Conservation (phyloP, 768 basidiomycete species). For the Trametes cubensis region DNA sequence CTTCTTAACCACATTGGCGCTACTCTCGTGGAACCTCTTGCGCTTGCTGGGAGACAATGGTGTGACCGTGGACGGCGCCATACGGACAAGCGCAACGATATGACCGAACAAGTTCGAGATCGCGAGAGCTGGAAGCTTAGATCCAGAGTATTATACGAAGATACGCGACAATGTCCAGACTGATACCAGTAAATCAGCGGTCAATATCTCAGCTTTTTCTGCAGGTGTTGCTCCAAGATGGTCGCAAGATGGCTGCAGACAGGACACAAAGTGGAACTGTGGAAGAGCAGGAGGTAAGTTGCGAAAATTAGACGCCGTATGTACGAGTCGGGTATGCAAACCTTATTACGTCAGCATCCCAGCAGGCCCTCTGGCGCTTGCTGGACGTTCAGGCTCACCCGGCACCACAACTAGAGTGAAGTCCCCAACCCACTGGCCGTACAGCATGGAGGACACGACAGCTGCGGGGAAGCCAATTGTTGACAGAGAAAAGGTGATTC, state of each 20-base stretch:
- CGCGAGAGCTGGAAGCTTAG: background rate
- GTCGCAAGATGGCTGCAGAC: no score
- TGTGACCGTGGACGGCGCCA: background rate
- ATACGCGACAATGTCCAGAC: no score
- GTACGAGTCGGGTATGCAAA: background rate
- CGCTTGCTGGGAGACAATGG: slow-evolving; percentile 11
- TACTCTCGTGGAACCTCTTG: slow-evolving; percentile 1
- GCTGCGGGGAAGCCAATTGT: slow-evolving; percentile 50
- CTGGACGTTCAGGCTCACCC: background rate
- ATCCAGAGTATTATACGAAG: no score
- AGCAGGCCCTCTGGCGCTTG: background rate
- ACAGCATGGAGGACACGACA: slow-evolving; percentile 42
- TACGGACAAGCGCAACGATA: background rate
- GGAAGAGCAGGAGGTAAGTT: no score
- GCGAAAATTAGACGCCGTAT: no score
- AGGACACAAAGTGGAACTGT: no score
- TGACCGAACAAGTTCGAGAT: no score
- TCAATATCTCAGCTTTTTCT: no score
- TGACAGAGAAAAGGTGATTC: slow-evolving; percentile 56
- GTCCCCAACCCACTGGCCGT: background rate
- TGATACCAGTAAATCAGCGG: no score
- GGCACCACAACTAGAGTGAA: no score
- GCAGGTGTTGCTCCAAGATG: no score
- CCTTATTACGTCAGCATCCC: slow-evolving; percentile 12
- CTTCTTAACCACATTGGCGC: background rate